Evolutionary conservation across 2,329 filamentous ascomycete genomes (phyloP).

Genomic region (Parafenestella ontariensis): DNA sequence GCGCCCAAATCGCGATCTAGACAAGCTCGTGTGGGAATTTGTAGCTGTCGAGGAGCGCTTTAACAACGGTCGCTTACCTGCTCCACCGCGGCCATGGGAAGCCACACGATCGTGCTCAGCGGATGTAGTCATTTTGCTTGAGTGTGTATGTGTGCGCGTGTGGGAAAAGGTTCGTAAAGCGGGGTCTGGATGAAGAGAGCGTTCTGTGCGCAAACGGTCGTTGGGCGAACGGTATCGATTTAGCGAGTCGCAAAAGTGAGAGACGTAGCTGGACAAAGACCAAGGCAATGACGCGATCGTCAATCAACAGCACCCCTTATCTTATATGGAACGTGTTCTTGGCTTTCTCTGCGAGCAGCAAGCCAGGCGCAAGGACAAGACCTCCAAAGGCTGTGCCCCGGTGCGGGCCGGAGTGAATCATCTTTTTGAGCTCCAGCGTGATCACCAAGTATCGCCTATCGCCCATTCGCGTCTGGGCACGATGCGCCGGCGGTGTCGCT

Average conservation of each 20-base stretch:
- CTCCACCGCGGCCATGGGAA: constrained; percentile 79
- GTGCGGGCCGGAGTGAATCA: constrained; percentile 16
- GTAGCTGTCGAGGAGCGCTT: neutral
- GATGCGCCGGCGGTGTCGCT: constrained; percentile 26
- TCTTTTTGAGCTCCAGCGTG: constrained; percentile 33
- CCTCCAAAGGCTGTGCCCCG: constrained; percentile 12
- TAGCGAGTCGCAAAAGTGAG: constrained; percentile 11
- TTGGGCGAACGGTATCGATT: constrained; percentile 2
- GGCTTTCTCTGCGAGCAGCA: constrained; percentile 20
- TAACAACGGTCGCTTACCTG: constrained; percentile 56
- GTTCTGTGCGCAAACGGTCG: constrained; percentile 1
- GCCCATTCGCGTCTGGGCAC: constrained; percentile 32
- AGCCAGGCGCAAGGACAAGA: constrained; percentile 19
- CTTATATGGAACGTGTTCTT: constrained; percentile 20
- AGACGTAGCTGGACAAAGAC: constrained; percentile 18
- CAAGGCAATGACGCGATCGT: constrained; percentile 21
- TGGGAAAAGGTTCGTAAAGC: neutral
- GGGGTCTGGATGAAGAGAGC: constrained; percentile 1
- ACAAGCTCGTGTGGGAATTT: neutral
- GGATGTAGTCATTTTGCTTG: constrained; percentile 26
- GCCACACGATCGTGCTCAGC: constrained; percentile 38
- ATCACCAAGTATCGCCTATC: constrained; percentile 24
- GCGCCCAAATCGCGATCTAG: neutral
- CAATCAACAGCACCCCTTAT: constrained; percentile 17
- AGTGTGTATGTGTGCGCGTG: neutral